Conservation (phyloP, 345 rosid species). For the Mangifera indica region DNA sequence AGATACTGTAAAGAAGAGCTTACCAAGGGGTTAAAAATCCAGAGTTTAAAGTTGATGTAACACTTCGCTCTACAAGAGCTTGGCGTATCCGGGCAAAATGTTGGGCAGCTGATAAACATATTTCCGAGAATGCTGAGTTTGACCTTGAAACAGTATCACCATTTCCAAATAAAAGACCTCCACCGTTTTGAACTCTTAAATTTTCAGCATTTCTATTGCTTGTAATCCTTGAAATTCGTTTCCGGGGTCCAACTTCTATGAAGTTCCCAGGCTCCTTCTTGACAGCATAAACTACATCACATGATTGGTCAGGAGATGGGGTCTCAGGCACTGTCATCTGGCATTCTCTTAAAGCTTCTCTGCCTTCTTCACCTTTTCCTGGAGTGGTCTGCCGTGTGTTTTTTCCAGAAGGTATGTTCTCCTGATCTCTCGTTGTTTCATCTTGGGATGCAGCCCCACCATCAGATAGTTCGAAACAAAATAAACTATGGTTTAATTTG, state of each 20-base stretch:
- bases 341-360: conserved; percentile 60
- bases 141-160: conserved; percentile 52
- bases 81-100: conserved; percentile 91
- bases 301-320: conserved; percentile 94
- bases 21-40: conserved; percentile 96
- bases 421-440: conserved; percentile 64
- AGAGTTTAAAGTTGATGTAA: conserved; percentile 82
- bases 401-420: conserved; percentile 78
- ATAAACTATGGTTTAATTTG: conserved; percentile 54
- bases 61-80: conserved; percentile 89
- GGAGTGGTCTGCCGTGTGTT: conserved; percentile 68
- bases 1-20: conserved; percentile 19
- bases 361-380: conserved; percentile 57
- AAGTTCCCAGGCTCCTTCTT: conserved; percentile 65
- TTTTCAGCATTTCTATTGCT: conserved; percentile 57
- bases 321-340: conserved; percentile 95
- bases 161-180: conserved; percentile 57
- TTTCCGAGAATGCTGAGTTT: conserved; percentile 74
- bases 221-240: conserved; percentile 66
- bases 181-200: conserved; percentile 57
- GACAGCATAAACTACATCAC: conserved; percentile 49
- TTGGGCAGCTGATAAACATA: conserved; percentile 85
- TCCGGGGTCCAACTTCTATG: conserved; percentile 68
- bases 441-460: conserved; percentile 36
- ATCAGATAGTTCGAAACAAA: conserved; percentile 74